Evolutionary conservation across 2,329 filamentous ascomycete genomes (phyloP).

Genomic region (Cladosporium sp.): DNA sequence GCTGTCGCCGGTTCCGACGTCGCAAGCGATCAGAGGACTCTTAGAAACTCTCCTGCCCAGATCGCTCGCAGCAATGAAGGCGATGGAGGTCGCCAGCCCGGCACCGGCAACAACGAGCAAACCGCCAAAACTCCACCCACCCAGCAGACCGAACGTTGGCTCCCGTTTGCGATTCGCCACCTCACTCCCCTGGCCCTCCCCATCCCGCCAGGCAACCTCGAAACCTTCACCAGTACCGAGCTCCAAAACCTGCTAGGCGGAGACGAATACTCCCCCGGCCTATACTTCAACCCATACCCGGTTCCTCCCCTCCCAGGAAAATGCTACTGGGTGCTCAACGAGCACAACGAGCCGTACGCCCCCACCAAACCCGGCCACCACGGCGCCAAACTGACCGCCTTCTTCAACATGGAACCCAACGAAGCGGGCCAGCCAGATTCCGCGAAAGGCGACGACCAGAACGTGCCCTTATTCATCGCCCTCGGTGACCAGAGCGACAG

Average conservation of each 20-base stretch:
- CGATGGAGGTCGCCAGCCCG: too few relatives aligned
- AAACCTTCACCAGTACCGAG: constrained; percentile 37
- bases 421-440: constrained; percentile 20
- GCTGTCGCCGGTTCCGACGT: too few relatives aligned
- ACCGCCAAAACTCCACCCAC: too few relatives aligned
- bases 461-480: constrained; percentile 40
- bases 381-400: constrained; percentile 43
- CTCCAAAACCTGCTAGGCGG: constrained; percentile 35
- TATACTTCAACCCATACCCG: constrained; percentile 32
- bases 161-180: constrained; percentile 33
- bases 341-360: constrained; percentile 36
- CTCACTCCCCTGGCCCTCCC: constrained; percentile 23
- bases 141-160: constrained; percentile 24
- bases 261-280: constrained; percentile 36
- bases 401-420: constrained; percentile 38
- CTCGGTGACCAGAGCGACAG: not conserved
- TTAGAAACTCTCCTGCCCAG: too few relatives aligned
- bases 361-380: constrained; percentile 38
- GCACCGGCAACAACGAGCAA: too few relatives aligned
- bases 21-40: too few relatives aligned
- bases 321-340: constrained; percentile 40
- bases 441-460: constrained; percentile 25
- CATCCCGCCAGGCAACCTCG: constrained; percentile 15
- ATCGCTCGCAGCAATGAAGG: too few relatives aligned
- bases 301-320: constrained; percentile 22